phyloP scores from a whole-genome alignment of 345 rosid species.

The Cardamine occulta region DNA sequence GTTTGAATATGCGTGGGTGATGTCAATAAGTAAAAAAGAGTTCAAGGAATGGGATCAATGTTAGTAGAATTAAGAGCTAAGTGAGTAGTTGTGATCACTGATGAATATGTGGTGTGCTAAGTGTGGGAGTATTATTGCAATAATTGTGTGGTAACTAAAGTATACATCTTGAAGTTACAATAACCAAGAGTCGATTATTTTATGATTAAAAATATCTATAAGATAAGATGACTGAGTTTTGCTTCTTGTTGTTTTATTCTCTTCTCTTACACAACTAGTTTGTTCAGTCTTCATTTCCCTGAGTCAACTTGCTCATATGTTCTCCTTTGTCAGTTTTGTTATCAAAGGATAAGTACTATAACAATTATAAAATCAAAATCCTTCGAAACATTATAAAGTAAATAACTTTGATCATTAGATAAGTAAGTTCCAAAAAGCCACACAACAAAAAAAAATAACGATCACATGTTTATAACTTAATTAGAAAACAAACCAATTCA shows the following conservation, averaged over 20 bases:
- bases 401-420: constrained; percentile 12
- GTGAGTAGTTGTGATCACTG: constrained; percentile 18
- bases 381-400: not conserved
- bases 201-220: too few species aligned
- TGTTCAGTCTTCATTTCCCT: too few species aligned
- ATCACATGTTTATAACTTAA: constrained; percentile 18
- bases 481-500: constrained; percentile 12
- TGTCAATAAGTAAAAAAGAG: not conserved
- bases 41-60: not conserved
- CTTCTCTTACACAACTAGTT: not conserved
- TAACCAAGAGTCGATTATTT: too few species aligned
- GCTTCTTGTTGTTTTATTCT: constrained; percentile 20
- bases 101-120: constrained; percentile 16
- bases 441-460: not conserved
- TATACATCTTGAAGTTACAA: not conserved
- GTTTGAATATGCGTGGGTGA: constrained; percentile 17
- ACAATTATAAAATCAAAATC: constrained; percentile 9
- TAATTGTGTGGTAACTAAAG: constrained; percentile 19
- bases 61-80: constrained; percentile 12
- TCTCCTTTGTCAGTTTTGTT: too few species aligned
- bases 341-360: not conserved
- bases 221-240: too few species aligned
- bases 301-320: too few species aligned
- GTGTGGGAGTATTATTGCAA: constrained; percentile 12
- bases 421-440: constrained; percentile 8